Evolutionary conservation across 495 filamentous ascomycete species (phyloP).

Genomic region (Pyrenula aspistea): DNA sequence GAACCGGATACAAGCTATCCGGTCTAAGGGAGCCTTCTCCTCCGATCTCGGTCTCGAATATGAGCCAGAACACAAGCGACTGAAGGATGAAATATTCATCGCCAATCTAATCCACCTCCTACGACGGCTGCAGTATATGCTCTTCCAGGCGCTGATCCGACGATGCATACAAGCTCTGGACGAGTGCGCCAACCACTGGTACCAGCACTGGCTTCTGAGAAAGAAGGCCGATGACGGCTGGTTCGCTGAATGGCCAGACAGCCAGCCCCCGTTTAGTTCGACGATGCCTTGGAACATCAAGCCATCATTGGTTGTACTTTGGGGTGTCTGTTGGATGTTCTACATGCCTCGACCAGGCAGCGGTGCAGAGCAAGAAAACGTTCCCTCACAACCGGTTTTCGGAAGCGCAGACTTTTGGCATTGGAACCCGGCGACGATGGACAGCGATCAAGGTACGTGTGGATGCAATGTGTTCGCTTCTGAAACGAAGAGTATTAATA

Average conservation of each 20-base stretch:
- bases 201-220: constrained; percentile 11
- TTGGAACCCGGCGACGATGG: not conserved
- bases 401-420: not conserved
- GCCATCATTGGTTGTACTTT: constrained; percentile 36
- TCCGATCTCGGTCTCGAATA: not conserved
- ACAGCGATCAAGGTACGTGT: not conserved
- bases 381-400: not conserved
- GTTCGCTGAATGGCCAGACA: constrained; percentile 22
- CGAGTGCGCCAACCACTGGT: constrained; percentile 8
- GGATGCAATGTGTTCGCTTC: too few relatives aligned
- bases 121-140: constrained; percentile 7
- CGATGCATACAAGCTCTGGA: constrained; percentile 4
- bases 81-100: constrained; percentile 4
- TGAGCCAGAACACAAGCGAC: not conserved
- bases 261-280: constrained; percentile 29
- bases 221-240: constrained; percentile 10
- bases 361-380: not conserved
- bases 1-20: constrained; percentile 2
- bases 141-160: constrained; percentile 8
- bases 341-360: constrained; percentile 8
- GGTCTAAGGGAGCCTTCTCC: not conserved
- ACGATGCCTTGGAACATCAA: constrained; percentile 42
- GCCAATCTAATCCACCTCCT: constrained; percentile 14
- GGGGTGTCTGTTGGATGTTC: constrained; percentile 48
- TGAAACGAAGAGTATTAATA: too few relatives aligned